These are phyloP conservation scores for Globisporangium spinosum DNA, from an alignment of 352 stramenopile species.

Conservation along the genomic window DNA sequence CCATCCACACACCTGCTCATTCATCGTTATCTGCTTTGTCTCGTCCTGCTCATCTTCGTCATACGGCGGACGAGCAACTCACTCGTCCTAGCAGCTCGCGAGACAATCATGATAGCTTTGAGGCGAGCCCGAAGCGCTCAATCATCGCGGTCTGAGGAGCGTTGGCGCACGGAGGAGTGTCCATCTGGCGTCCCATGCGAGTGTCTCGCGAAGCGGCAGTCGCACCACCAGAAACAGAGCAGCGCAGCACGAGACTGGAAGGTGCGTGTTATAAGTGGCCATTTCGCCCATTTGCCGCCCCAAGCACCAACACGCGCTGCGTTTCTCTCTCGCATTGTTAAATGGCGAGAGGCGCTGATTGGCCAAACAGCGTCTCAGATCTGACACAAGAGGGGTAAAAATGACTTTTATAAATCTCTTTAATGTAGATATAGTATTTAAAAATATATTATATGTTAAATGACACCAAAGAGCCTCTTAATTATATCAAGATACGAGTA, in stretches of 20 bases:
- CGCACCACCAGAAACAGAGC: neutral
- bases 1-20: neutral
- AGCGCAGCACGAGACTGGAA: too few relatives aligned
- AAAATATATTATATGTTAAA: too few relatives aligned
- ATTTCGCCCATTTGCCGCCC: neutral
- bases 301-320: neutral
- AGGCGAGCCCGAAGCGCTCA: neutral
- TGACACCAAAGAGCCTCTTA: too few relatives aligned
- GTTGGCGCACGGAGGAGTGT: neutral
- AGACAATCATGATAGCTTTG: neutral
- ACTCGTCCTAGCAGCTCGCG: neutral
- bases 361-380: slow-evolving; percentile 9
- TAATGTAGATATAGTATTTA: neutral
- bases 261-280: slow-evolving; percentile 3
- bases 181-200: neutral
- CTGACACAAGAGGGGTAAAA: neutral
- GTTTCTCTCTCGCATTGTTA: slow-evolving; percentile 12
- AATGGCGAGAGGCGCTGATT: slow-evolving; percentile 2
- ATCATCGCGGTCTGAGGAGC: neutral
- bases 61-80: neutral
- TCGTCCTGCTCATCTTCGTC: neutral
- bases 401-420: neutral
- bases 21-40: neutral
- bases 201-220: neutral
- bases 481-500: neutral